phyloP scores from a whole-genome alignment of 768 basidiomycete species.

The Fomitopsis serialis region DNA sequence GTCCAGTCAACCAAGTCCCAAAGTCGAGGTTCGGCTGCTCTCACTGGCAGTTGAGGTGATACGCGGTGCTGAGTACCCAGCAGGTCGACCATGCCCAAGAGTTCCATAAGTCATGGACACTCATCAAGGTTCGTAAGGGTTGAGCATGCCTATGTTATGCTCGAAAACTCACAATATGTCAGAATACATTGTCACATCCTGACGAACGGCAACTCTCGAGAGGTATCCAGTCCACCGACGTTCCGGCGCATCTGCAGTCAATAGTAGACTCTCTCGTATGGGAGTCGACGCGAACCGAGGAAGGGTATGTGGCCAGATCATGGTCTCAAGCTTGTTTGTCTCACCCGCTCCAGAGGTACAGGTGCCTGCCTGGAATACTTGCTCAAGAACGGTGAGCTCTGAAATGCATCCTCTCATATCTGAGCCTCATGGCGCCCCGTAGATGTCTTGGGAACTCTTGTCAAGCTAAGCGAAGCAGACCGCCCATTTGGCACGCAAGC shows the following conservation, averaged over 20 bases:
- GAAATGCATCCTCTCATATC: neutral
- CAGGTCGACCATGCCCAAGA: slow-evolving; percentile 59
- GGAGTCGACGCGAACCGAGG: slow-evolving; percentile 81
- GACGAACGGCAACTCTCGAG: slow-evolving; percentile 83
- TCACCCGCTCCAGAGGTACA: slow-evolving; percentile 50
- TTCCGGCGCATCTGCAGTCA: slow-evolving; percentile 66
- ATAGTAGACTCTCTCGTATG: slow-evolving; percentile 85
- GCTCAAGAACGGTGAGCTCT: slow-evolving; percentile 69
- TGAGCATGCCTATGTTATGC: neutral
- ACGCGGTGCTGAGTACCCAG: neutral
- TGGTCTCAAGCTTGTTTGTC: neutral
- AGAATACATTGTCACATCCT: slow-evolving; percentile 83
- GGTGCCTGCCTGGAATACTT: slow-evolving; percentile 90
- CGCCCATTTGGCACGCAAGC: slow-evolving; percentile 87
- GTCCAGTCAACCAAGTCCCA: slow-evolving; percentile 39
- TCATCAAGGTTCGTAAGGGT: slow-evolving; percentile 33
- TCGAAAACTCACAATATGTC: slow-evolving; percentile 9
- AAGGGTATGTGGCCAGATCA: slow-evolving; percentile 58
- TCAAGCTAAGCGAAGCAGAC: slow-evolving; percentile 80
- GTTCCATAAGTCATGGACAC: slow-evolving; percentile 72
- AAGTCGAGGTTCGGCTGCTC: slow-evolving; percentile 32
- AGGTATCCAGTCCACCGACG: slow-evolving; percentile 79
- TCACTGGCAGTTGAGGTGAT: neutral
- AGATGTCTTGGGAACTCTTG: slow-evolving; percentile 85
- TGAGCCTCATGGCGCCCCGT: neutral